Base-by-base conservation (phyloP, 345 rosid species). In the Eucalyptus polyanthemos region DNA sequence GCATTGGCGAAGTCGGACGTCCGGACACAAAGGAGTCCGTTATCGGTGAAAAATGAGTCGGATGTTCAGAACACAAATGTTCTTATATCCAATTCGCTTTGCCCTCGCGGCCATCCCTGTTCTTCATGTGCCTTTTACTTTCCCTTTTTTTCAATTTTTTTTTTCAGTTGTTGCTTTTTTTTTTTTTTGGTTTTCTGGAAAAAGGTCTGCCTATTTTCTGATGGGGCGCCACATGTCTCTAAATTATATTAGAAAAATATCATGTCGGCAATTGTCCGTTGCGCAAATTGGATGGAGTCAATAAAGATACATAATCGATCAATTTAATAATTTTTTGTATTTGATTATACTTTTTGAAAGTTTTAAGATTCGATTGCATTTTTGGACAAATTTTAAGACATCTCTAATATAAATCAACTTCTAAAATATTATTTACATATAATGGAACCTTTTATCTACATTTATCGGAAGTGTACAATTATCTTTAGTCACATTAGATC, bases 241-340 rank as follows among this genome's bases (percentile, higher is more conserved):
- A 69, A 16, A 69, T 69, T 69, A 34, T 34, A 15, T 31, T 14
- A 34, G 10, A 69, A 69, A 34, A 69, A 14, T 6, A 13, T 14
- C 9, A 65, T 34, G 42, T 69, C 4, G 37, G 21, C 6, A 3
- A 34, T 69, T 16, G 2, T 31, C 7, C 2, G 1, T 17, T 0
- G 6, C 12, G 17, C 1, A 69, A 69, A 34, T 34, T 16, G 42
- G 12, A 17, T 2, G 24, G 24, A 34, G 44, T 17, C 21, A 34
- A 69, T 5, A 31, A 9, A 17, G 19, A 9, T 69, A 34, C 7
- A 9, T 7, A 19, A 72, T 72, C 1, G 4, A 69, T 5, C 13
- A 69, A 34, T 69, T 34, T 69, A 11, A 5, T 3, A 69, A 9
- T 6, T 69, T 69, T 5, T 69, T 16, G 7, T 10, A 34, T 22